Evolutionary conservation across 2,329 filamentous ascomycete genomes (phyloP).

Genomic region (Aspergillus pseudoglaucus): DNA sequence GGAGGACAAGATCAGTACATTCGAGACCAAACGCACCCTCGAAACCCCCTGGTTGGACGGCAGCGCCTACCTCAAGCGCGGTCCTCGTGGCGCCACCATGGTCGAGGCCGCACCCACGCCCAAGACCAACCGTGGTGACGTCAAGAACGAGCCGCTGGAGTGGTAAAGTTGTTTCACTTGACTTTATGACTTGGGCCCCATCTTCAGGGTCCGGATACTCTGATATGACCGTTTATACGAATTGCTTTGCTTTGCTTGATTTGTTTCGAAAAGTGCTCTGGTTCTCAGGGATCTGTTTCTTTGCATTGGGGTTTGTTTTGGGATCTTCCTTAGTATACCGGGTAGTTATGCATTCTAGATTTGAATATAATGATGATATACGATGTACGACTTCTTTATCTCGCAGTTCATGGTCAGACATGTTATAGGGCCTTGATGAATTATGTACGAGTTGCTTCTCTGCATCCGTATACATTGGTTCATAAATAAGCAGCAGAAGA

Average conservation of each 20-base stretch:
- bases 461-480: too few relatives aligned
- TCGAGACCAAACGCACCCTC: conserved; percentile 68
- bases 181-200: neutral
- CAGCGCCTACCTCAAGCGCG: conserved; percentile 64
- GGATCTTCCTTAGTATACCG: conserved; percentile 10
- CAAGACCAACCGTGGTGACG: conserved; percentile 81
- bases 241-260: neutral
- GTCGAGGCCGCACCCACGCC: conserved; percentile 65
- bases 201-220: neutral
- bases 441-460: too few relatives aligned
- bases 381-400: neutral
- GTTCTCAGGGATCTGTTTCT: conserved; percentile 9
- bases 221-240: neutral
- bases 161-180: conserved; percentile 53
- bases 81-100: conserved; percentile 52
- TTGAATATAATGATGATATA: conserved; percentile 5
- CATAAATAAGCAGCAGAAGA: too few relatives aligned
- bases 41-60: conserved; percentile 91
- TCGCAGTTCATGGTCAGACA: neutral
- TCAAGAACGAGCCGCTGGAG: conserved; percentile 77
- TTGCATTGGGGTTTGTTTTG: conserved; percentile 5
- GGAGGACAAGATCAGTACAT: conserved; percentile 78
- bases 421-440: too few relatives aligned
- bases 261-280: conserved; percentile 4
- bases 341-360: conserved; percentile 11